Percentiles rank a stretch among this genome's conserved stretches.
Conservation (phyloP, 2,329 filamentous ascomycete genomes). For the Graphilbum ipis-grandicollis region DNA sequence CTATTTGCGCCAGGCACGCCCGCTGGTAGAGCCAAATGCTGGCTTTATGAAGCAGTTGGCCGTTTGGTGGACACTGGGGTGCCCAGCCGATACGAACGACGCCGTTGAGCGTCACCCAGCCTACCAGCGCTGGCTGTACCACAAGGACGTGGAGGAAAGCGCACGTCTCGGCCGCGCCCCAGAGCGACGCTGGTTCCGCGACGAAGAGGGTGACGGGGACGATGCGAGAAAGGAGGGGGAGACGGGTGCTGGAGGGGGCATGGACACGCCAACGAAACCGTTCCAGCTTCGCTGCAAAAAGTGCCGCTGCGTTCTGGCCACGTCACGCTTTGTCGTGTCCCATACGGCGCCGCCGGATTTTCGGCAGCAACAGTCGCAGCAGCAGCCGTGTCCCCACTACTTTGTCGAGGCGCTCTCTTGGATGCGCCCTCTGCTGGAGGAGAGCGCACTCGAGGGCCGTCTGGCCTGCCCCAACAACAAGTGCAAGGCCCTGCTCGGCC, state of each 20-base stretch:
- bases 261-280: too few relatives aligned
- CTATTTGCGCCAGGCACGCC: slow-evolving; percentile 50
- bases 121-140: slow-evolving; percentile 59
- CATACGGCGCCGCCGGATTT: slow-evolving; percentile 26
- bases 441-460: slow-evolving; percentile 67
- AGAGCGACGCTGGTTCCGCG: slow-evolving; percentile 67
- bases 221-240: too few relatives aligned
- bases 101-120: slow-evolving; percentile 46
- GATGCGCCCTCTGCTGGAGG: slow-evolving; percentile 76
- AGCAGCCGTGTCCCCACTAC: slow-evolving; percentile 53
- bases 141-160: slow-evolving; percentile 34
- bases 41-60: slow-evolving; percentile 84
- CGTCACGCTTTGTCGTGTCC: slow-evolving; percentile 42
- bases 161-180: slow-evolving; percentile 65
- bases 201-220: slow-evolving; percentile 33
- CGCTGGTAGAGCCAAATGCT: slow-evolving; percentile 72
- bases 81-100: slow-evolving; percentile 39
- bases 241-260: too few relatives aligned
- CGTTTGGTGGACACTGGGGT: slow-evolving; percentile 77
- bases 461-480: slow-evolving; percentile 64
- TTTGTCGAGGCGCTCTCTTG: slow-evolving; percentile 87
- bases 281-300: slow-evolving; percentile 61
- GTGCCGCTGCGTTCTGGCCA: slow-evolving; percentile 53
- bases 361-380: slow-evolving; percentile 2
- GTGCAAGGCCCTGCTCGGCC: slow-evolving; percentile 70